Evolutionary conservation across 2,329 filamentous ascomycete species (phyloP).

Genomic region (Hirsutella rhossiliensis): DNA sequence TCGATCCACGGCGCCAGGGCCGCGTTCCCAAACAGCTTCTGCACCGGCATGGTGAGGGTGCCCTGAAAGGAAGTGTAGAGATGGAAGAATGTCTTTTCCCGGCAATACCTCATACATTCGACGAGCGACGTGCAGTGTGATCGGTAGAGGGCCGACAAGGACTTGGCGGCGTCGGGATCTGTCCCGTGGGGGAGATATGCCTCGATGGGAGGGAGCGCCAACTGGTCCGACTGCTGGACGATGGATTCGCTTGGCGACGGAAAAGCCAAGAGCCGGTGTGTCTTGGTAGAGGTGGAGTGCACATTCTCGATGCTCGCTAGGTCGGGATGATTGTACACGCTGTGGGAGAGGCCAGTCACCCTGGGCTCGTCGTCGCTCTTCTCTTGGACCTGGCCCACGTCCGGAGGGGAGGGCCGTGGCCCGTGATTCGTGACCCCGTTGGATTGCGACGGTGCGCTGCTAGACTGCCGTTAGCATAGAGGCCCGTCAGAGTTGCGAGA

Average conservation of each 20-base stretch:
- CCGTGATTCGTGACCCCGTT: slow-evolving; percentile 16
- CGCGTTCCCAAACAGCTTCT: slow-evolving; percentile 77
- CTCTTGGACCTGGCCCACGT: slow-evolving; percentile 10
- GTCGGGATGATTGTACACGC: slow-evolving; percentile 48
- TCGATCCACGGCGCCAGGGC: slow-evolving; percentile 85
- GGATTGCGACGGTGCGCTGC: slow-evolving; percentile 18
- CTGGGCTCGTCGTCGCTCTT: slow-evolving; percentile 3
- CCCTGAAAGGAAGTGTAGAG: slow-evolving; percentile 92
- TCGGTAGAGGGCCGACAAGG: slow-evolving; percentile 76
- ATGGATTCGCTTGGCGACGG: slow-evolving; percentile 41
- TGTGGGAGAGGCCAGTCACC: slow-evolving; percentile 19
- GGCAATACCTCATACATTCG: slow-evolving; percentile 91
- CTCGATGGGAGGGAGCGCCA: slow-evolving; percentile 77
- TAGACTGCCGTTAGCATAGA: slow-evolving; percentile 12
- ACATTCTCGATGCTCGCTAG: slow-evolving; percentile 45
- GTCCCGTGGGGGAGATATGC: slow-evolving; percentile 70
- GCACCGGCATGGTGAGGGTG: slow-evolving; percentile 90
- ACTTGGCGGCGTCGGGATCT: slow-evolving; percentile 76
- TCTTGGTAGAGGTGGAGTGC: slow-evolving; percentile 44
- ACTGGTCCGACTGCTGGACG: slow-evolving; percentile 48
- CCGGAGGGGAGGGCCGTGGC: slow-evolving; percentile 17
- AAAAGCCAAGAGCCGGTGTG: slow-evolving; percentile 48
- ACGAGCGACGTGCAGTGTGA: slow-evolving; percentile 93
- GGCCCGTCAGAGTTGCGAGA: not conserved
- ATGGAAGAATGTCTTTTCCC: slow-evolving; percentile 92